Percentiles rank a stretch among this genome's conserved stretches.
These are phyloP conservation scores for Prunus dulcis DNA, from an alignment of 306 rosid species.

Conservation along the genomic window DNA sequence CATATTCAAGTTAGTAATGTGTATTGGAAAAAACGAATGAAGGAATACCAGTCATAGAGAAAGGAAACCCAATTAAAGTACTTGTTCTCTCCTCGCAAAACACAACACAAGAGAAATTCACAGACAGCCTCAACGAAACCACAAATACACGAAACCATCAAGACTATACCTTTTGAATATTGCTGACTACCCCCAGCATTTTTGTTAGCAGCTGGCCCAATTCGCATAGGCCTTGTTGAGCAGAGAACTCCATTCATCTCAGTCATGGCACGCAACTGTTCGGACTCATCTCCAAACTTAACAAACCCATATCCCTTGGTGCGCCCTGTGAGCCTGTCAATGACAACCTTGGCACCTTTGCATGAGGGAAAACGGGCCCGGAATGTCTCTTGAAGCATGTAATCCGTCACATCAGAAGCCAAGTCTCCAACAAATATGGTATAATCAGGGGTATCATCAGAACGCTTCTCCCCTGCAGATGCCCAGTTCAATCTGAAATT, in stretches of 20 bases:
- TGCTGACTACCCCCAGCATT: constrained; percentile 59
- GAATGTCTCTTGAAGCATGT: constrained; percentile 64
- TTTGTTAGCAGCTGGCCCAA: constrained; percentile 92
- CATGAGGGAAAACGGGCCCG: constrained; percentile 52
- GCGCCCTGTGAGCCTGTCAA: constrained; percentile 85
- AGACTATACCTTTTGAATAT: constrained; percentile 50
- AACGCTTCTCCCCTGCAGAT: constrained; percentile 76
- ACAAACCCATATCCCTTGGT: constrained; percentile 95
- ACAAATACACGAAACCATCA: neutral
- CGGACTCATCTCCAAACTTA: constrained; percentile 79
- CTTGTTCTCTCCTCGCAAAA: neutral
- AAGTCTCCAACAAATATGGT: constrained; percentile 96
- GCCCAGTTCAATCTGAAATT: constrained; percentile 95
- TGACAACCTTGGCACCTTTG: constrained; percentile 93
- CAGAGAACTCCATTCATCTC: constrained; percentile 95
- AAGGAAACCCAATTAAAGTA: constrained; percentile 1
- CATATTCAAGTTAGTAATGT: constrained; percentile 3
- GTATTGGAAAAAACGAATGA: neutral
- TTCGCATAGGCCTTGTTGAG: constrained; percentile 90
- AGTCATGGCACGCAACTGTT: constrained; percentile 77
- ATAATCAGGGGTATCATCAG: constrained; percentile 79
- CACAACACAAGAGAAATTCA: neutral
- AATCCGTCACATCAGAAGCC: constrained; percentile 90
- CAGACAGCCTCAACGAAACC: neutral
- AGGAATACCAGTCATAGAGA: neutral